Percentiles rank a stretch among this genome's conserved stretches.
Conservation (phyloP, 2,329 filamentous ascomycete species). For the Sarocladium strictum region DNA sequence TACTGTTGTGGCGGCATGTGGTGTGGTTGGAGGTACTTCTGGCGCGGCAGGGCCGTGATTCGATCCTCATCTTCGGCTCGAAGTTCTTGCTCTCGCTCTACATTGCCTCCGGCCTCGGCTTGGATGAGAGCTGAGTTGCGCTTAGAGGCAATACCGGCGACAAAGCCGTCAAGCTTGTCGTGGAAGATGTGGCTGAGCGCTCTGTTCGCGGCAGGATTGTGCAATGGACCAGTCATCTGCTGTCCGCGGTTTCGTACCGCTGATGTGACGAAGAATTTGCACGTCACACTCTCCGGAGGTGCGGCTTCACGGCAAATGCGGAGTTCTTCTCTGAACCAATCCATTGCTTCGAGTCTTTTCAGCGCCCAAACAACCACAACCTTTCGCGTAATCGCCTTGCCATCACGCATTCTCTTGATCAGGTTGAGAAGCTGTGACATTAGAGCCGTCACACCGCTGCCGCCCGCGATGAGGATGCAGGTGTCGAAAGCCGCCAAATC, state of each 20-base stretch:
- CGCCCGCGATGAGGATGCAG: slow-evolving; percentile 86
- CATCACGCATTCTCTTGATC: slow-evolving; percentile 95
- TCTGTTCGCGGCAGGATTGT: slow-evolving; percentile 24
- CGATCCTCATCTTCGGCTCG: slow-evolving; percentile 78
- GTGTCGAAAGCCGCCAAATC: slow-evolving; percentile 90
- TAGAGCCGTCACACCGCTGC: slow-evolving; percentile 88
- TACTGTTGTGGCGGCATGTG: slow-evolving; percentile 17
- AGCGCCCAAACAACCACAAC: slow-evolving; percentile 93
- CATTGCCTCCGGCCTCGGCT: slow-evolving; percentile 73
- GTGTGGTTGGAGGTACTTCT: slow-evolving; percentile 56
- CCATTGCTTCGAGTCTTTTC: slow-evolving; percentile 86
- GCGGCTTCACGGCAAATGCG: slow-evolving; percentile 86
- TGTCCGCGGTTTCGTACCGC: slow-evolving; percentile 37
- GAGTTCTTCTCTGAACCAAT: slow-evolving; percentile 95
- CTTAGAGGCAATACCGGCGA: slow-evolving; percentile 81
- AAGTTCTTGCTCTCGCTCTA: slow-evolving; percentile 72
- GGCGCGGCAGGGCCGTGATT: slow-evolving; percentile 72
- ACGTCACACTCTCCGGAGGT: slow-evolving; percentile 81
- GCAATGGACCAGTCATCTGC: slow-evolving; percentile 40
- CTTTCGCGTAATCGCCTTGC: slow-evolving; percentile 85
- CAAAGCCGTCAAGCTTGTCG: slow-evolving; percentile 81
- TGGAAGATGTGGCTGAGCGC: slow-evolving; percentile 73
- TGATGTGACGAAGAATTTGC: slow-evolving; percentile 90
- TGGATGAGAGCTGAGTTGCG: slow-evolving; percentile 78
- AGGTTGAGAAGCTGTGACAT: slow-evolving; percentile 86